Conservation (phyloP, 148 eudicot genomes). For the Rhododendron simsii region DNA sequence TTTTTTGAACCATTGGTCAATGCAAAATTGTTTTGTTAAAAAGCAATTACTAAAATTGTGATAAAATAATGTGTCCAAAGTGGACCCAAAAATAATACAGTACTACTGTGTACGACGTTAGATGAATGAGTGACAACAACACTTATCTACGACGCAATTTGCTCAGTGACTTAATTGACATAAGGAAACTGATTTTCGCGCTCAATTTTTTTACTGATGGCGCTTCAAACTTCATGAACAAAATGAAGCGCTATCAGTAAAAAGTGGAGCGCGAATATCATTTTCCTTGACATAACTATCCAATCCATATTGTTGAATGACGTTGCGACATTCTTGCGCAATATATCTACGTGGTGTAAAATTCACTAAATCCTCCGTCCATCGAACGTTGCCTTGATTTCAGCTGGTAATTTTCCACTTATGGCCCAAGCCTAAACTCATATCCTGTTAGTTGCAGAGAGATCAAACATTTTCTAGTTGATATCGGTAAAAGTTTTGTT, state of each 20-base stretch:
- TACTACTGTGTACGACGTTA: neutral
- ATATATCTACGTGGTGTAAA: neutral
- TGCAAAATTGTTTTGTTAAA: neutral
- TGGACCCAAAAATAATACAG: too few relatives aligned
- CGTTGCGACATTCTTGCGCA: neutral
- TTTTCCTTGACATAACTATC: neutral
- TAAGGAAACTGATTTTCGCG: too few relatives aligned
- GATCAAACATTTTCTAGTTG: too few relatives aligned
- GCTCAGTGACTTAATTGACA: neutral
- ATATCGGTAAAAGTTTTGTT: too few relatives aligned
- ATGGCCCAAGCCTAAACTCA: too few relatives aligned
- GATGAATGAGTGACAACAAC: neutral
- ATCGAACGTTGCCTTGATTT: neutral
- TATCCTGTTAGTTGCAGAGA: too few relatives aligned
- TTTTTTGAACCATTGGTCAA: too few relatives aligned
- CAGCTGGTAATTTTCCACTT: too few relatives aligned
- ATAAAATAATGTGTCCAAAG: neutral
- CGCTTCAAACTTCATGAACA: too few relatives aligned
- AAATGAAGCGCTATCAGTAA: too few relatives aligned
- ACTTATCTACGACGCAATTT: neutral
- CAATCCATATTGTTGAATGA: neutral
- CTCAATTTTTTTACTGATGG: too few relatives aligned
- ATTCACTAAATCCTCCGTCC: neutral
- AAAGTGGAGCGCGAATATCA: too few relatives aligned
- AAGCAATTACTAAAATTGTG: neutral